Evolutionary conservation across 176 grass and related monocot species (phyloP).

Genomic region (Cocos nucifera): DNA sequence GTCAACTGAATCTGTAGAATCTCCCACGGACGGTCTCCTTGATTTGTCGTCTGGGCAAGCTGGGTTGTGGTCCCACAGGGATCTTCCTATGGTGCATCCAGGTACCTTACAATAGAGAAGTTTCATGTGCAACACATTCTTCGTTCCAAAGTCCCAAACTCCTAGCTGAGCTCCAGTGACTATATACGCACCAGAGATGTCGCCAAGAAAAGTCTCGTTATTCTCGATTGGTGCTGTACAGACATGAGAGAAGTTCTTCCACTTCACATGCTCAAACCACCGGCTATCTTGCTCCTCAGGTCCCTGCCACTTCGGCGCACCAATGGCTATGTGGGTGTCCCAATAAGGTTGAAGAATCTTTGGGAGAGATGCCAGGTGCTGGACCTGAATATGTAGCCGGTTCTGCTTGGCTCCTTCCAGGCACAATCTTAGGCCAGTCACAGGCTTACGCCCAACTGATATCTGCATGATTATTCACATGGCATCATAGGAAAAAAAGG

Average conservation of each 20-base stretch:
- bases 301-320: slow-evolving; percentile 50
- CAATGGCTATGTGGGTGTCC: slow-evolving; percentile 48
- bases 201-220: slow-evolving; percentile 24
- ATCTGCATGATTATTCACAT: slow-evolving; percentile 31
- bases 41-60: slow-evolving; percentile 1
- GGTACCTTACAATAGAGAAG: slow-evolving; percentile 54
- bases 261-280: slow-evolving; percentile 64
- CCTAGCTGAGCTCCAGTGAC: slow-evolving; percentile 63
- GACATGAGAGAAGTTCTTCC: slow-evolving; percentile 63
- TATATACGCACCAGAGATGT: slow-evolving; percentile 29
- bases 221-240: slow-evolving; percentile 48
- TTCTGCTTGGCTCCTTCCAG: slow-evolving; percentile 57
- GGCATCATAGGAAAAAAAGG: slow-evolving; percentile 1
- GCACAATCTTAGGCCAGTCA: slow-evolving; percentile 51
- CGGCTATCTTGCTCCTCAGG: slow-evolving; percentile 64
- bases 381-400: slow-evolving; percentile 39
- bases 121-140: slow-evolving; percentile 57
- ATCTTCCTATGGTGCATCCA: slow-evolving; percentile 49
- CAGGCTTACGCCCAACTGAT: slow-evolving; percentile 52
- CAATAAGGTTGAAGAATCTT: slow-evolving; percentile 61
- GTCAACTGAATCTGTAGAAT: slow-evolving; percentile 8
- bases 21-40: background rate
- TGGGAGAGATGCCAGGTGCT: slow-evolving; percentile 46
- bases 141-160: slow-evolving; percentile 64
- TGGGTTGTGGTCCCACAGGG: slow-evolving; percentile 50